Conservation (phyloP, 2,329 filamentous ascomycete species). For the Scolecobasidium constrictum region DNA sequence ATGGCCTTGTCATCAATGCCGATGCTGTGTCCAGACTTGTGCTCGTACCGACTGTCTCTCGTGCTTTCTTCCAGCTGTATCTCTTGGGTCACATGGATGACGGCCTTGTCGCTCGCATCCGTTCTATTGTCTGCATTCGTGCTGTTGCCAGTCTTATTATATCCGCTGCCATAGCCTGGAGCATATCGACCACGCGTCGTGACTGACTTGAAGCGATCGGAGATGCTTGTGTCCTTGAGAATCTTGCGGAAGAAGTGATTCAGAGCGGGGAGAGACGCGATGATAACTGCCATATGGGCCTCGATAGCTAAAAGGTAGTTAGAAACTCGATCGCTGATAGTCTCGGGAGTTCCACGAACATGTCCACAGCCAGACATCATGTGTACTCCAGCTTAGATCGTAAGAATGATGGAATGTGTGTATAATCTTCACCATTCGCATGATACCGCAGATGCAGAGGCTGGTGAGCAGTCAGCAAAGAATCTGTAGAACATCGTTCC, state of each 20-base stretch:
- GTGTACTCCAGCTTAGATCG: slow-evolving; percentile 8
- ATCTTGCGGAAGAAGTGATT: slow-evolving; percentile 2
- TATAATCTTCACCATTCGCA: slow-evolving; percentile 28
- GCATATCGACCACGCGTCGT: neutral
- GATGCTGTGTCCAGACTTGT: neutral
- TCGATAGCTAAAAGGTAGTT: slow-evolving; percentile 6
- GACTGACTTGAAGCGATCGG: neutral
- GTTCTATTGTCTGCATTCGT: neutral
- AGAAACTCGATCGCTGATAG: too few species aligned
- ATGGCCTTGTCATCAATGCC: neutral
- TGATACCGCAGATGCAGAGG: slow-evolving; percentile 23
- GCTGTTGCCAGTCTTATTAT: neutral
- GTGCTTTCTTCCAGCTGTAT: neutral
- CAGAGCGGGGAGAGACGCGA: slow-evolving; percentile 9
- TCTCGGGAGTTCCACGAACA: too few species aligned
- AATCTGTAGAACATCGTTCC: too few species aligned
- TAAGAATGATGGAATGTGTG: slow-evolving; percentile 11
- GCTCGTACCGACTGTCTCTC: neutral
- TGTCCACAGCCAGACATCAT: slow-evolving; percentile 6
- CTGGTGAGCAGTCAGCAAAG: slow-evolving; percentile 14
- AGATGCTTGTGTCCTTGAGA: neutral
- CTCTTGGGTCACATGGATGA: neutral
- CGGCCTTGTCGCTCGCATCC: neutral
- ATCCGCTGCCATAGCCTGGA: neutral
- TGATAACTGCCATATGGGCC: slow-evolving; percentile 7